Conservation (phyloP, 148 eudicot genomes). For the Polygonum aviculare region DNA sequence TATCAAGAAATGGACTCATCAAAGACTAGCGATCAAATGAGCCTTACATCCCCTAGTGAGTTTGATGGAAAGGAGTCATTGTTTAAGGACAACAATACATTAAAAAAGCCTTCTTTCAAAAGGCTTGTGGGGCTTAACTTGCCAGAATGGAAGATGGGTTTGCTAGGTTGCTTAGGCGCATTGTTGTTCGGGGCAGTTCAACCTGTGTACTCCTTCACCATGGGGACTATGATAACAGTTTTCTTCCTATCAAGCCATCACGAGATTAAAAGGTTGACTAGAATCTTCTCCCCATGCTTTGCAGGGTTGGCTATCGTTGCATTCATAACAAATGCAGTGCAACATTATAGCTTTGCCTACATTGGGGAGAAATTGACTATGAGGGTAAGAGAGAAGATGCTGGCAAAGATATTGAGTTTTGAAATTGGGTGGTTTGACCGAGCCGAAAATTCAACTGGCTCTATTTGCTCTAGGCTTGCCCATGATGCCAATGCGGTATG, state of each 20-base stretch:
- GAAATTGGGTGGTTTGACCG: constrained; percentile 61
- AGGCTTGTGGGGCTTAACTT: constrained; percentile 57
- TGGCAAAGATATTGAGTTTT: constrained; percentile 41
- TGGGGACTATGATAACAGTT: constrained; percentile 76
- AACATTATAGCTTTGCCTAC: constrained; percentile 72
- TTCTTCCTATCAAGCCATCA: constrained; percentile 42
- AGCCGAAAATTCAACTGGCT: constrained; percentile 49
- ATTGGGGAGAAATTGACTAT: constrained; percentile 84
- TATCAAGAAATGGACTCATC: constrained; percentile 19
- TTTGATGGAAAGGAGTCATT: constrained; percentile 45
- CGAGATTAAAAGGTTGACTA: constrained; percentile 48
- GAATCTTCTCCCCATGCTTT: constrained; percentile 43
- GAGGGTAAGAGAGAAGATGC: constrained; percentile 69
- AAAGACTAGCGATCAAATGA: constrained; percentile 26
- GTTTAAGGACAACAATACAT: constrained; percentile 12
- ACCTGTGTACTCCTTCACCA: constrained; percentile 52
- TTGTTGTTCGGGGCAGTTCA: constrained; percentile 65
- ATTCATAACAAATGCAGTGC: constrained; percentile 37
- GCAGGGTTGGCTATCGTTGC: constrained; percentile 61
- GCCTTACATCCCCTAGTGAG: constrained; percentile 36
- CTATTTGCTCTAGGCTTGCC: constrained; percentile 48
- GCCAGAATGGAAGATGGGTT: constrained; percentile 75
- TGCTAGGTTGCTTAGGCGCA: constrained; percentile 48
- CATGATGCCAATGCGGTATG: constrained; percentile 44
- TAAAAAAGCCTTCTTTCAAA: constrained; percentile 42